These are phyloP conservation scores for Quambalaria eucalypti DNA, from an alignment of 1,284 basidiomycete species.

Conservation along the genomic window DNA sequence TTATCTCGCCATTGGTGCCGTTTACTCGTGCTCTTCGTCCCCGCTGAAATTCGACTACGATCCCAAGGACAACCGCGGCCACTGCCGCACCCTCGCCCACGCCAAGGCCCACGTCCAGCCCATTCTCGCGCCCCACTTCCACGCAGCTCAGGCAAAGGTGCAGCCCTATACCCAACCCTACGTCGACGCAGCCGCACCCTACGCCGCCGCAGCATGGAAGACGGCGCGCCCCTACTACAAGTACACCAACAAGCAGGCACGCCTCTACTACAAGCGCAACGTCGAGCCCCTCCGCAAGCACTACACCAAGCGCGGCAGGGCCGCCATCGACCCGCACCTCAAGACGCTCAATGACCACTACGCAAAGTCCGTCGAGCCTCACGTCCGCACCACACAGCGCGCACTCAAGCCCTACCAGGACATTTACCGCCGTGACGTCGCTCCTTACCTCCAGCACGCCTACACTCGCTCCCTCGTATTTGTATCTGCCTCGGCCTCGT, in stretches of 20 bases:
- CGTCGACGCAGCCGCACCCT: slow-evolving; percentile 19
- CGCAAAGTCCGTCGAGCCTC: slow-evolving; percentile 34
- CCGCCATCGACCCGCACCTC: slow-evolving; percentile 31
- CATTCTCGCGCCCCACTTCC: slow-evolving; percentile 20
- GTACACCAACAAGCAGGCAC: slow-evolving; percentile 20
- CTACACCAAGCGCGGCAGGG: slow-evolving; percentile 22
- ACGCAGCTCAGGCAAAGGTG: slow-evolving; percentile 15
- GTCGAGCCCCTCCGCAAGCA: slow-evolving; percentile 30
- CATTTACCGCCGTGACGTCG: slow-evolving; percentile 41
- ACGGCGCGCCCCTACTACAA: slow-evolving; percentile 20
- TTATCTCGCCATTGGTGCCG: slow-evolving; percentile 9
- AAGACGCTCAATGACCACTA: slow-evolving; percentile 26
- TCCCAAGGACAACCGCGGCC: slow-evolving; percentile 22
- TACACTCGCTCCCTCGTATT: slow-evolving; percentile 21
- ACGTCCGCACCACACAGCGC: slow-evolving; percentile 25
- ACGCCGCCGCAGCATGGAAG: slow-evolving; percentile 18
- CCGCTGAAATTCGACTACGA: slow-evolving; percentile 38
- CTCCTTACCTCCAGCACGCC: slow-evolving; percentile 32
- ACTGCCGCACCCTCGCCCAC: slow-evolving; percentile 36
- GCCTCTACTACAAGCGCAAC: slow-evolving; percentile 28
- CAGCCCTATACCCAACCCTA: slow-evolving; percentile 39
- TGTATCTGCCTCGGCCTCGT: slow-evolving; percentile 17
- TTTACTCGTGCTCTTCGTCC: slow-evolving; percentile 35
- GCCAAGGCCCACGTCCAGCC: slow-evolving; percentile 29
- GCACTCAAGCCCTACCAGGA: slow-evolving; percentile 36